Evolutionary conservation across 2,329 filamentous ascomycete species (phyloP), one percentile per base, ranked within the genome.

Genomic region (Ascochyta rabiei): DNA sequence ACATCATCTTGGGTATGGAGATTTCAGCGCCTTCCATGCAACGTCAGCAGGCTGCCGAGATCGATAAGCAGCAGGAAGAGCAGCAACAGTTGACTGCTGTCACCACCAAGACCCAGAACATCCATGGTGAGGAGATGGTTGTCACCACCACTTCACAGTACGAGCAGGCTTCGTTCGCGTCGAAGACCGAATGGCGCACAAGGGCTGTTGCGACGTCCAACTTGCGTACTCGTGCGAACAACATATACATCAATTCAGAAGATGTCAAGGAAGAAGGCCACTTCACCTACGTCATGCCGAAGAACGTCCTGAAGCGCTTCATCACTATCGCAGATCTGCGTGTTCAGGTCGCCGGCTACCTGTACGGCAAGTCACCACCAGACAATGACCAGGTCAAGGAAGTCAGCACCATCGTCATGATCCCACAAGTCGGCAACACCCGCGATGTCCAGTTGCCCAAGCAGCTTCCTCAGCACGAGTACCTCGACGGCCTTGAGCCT

Each of bases 1-100:
- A 99, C 72, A 98, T 99, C 69, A 99, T 99, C 67, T 79, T 99
- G 60, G 95, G 95, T 84, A 99, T 99, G 96, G 96, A 99, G 75
- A 99, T 99, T 55, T 96, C 91, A 56, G 96, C 95, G 24, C 95
- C 95, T 21, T 98, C 93, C 1, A 89, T 99, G 87, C 95, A 99
- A 79, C 88, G 96, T 71, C 96, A 99, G 77, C 95, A 98, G 77
- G 95, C 95, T 16, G 93, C 95, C 57, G 95, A 99, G 76, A 96
- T 99, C 66, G 96, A 99, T 81, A 97, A 97, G 83, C 95, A 98
- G 77, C 92, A 98, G 75, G 89, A 97, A 74, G 95, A 99, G 74
- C 92, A 97, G 76, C 89, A 92, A 72, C 95, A 99, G 73, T 84
- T 99, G 67, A 99, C 95, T 26, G 95, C 95, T 13, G 93, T 97